A percentile compares a stretch with the other conserved stretches of the same genome.
Conservation (phyloP, 345 rosid species). For the rapeseed (Brassica napus) region Da-Ae NC_063448.1:40303001-40303500, state of each 20-base stretch:
- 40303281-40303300: neutral
- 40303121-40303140: slow-evolving; percentile 37
- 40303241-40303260: neutral
- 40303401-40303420: neutral
- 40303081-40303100: slow-evolving; percentile 40
- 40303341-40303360: neutral
- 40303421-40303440: neutral
- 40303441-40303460: neutral
- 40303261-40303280: neutral
- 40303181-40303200: neutral
- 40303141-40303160: slow-evolving; percentile 34
- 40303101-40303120: slow-evolving; percentile 37
- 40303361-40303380: neutral
- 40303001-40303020: slow-evolving; percentile 19
- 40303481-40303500: neutral
- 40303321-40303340: neutral
- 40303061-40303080: slow-evolving; percentile 31
- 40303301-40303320: neutral
- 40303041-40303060: slow-evolving; percentile 33
- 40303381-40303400: neutral
- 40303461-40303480: neutral
- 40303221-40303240: neutral
- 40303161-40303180: neutral
- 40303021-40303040: slow-evolving; percentile 21
- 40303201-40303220: neutral